Conservation (phyloP, 352 stramenopile species). For the Pythium graminicola region DNA sequence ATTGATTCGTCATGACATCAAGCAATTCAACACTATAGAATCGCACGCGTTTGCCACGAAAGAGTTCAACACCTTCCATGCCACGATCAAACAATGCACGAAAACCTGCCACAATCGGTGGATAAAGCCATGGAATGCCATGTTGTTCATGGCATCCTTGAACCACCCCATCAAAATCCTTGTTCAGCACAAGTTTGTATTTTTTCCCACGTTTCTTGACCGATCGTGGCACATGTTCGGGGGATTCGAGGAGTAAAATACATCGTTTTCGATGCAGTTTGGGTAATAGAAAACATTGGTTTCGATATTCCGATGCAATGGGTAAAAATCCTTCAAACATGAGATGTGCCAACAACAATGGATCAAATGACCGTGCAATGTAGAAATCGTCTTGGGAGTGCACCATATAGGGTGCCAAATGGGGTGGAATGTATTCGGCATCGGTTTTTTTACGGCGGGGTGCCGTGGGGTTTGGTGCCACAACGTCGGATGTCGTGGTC, state of each 20-base stretch:
- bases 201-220: conserved; percentile 87
- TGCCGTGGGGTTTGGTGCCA: not conserved
- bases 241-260: conserved; percentile 57
- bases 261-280: conserved; percentile 89
- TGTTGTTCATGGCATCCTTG: conserved; percentile 89
- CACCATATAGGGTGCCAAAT: conserved; percentile 77
- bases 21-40: conserved; percentile 91
- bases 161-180: conserved; percentile 85
- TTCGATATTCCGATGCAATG: conserved; percentile 83
- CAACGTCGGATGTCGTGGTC: not conserved
- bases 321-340: conserved; percentile 94
- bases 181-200: conserved; percentile 85
- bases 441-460: conserved; percentile 26
- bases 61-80: conserved; percentile 55
- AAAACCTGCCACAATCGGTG: conserved; percentile 84
- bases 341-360: conserved; percentile 82
- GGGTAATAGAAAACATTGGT: conserved; percentile 67
- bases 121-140: conserved; percentile 91
- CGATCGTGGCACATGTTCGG: conserved; percentile 84
- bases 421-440: conserved; percentile 81
- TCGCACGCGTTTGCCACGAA: conserved; percentile 46
- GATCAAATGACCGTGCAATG: conserved; percentile 85
- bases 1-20: conserved; percentile 57
- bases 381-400: conserved; percentile 94
- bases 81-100: conserved; percentile 51